Percentiles rank a stretch among this genome's conserved stretches.
These are phyloP conservation scores for Hippophae rhamnoides DNA, from an alignment of 306 rosid species.

Conservation along the genomic window DNA sequence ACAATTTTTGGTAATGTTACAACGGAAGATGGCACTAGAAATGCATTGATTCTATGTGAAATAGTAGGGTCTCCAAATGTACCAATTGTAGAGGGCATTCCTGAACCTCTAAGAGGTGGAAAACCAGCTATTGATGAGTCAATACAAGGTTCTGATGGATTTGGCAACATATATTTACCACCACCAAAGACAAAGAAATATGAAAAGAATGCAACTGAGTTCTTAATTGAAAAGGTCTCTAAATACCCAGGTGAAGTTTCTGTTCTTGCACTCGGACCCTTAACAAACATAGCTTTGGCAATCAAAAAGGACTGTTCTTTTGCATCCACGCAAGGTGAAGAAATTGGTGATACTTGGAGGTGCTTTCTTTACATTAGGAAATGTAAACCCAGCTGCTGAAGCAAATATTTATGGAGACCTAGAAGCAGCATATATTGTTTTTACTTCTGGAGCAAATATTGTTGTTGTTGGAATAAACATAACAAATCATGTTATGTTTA, in stretches of 20 bases:
- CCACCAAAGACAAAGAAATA: slow-evolving; percentile 49
- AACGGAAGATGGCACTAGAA: slow-evolving; percentile 58
- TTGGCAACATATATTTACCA: slow-evolving; percentile 57
- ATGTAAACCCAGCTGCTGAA: slow-evolving; percentile 95
- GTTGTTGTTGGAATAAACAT: slow-evolving; percentile 84
- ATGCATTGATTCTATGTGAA: slow-evolving; percentile 96
- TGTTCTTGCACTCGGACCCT: slow-evolving; percentile 84
- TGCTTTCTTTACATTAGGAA: slow-evolving; percentile 86
- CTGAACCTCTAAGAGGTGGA: slow-evolving; percentile 88
- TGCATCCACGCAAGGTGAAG: slow-evolving; percentile 76
- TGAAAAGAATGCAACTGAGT: slow-evolving; percentile 71
- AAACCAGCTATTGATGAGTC: slow-evolving; percentile 69
- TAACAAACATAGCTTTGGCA: slow-evolving; percentile 88
- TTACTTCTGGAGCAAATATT: slow-evolving; percentile 87
- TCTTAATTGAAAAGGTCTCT: slow-evolving; percentile 63
- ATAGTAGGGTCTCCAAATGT: slow-evolving; percentile 64
- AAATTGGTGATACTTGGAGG: slow-evolving; percentile 84
- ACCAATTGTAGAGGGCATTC: slow-evolving; percentile 79
- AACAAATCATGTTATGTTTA: slow-evolving; percentile 69
- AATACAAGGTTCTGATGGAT: slow-evolving; percentile 78
- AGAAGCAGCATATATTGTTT: slow-evolving; percentile 91
- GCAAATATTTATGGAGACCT: slow-evolving; percentile 98
- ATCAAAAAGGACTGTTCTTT: slow-evolving; percentile 82
- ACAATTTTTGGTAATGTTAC: slow-evolving; percentile 68
- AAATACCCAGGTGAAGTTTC: slow-evolving; percentile 84